Percentiles rank a stretch among this genome's conserved stretches.
Conservation (phyloP, 2,329 filamentous ascomycete species). For the Aspergillus aculeatus region DNA sequence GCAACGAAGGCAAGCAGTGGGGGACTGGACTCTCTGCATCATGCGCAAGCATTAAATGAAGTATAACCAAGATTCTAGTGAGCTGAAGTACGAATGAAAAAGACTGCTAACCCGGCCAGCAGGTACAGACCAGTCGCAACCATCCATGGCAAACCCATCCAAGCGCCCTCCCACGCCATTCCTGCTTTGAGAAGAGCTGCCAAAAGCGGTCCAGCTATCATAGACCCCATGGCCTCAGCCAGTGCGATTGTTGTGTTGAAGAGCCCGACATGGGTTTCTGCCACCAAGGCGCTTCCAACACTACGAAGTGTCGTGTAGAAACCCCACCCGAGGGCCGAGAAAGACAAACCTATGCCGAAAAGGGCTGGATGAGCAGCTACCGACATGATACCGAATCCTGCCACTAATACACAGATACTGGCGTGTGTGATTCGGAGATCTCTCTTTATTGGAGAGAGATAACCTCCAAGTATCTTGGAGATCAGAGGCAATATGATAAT, state of each 20-base stretch:
- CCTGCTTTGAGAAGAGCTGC: conserved; percentile 8
- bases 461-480: conserved; percentile 2
- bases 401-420: conserved; percentile 1
- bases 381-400: conserved; percentile 12
- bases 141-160: conserved; percentile 15
- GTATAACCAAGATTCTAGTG: background rate
- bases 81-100: background rate
- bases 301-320: conserved; percentile 15
- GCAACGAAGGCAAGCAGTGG: too few species aligned
- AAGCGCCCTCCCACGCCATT: conserved; percentile 7
- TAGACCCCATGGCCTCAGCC: conserved; percentile 7
- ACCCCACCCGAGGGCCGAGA: conserved; percentile 11
- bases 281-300: conserved; percentile 15
- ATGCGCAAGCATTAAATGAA: background rate
- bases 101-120: background rate
- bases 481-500: conserved; percentile 10
- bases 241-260: conserved; percentile 17
- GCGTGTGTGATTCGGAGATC: conserved; percentile 9
- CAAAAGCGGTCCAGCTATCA: conserved; percentile 11
- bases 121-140: conserved; percentile 2
- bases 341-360: conserved; percentile 9
- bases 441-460: conserved; percentile 5
- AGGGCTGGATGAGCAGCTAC: conserved; percentile 4
- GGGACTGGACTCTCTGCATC: background rate
- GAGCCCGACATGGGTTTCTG: conserved; percentile 7